phyloP scores from a whole-genome alignment of 306 rosid species.

The Fragaria ananassa region DNA sequence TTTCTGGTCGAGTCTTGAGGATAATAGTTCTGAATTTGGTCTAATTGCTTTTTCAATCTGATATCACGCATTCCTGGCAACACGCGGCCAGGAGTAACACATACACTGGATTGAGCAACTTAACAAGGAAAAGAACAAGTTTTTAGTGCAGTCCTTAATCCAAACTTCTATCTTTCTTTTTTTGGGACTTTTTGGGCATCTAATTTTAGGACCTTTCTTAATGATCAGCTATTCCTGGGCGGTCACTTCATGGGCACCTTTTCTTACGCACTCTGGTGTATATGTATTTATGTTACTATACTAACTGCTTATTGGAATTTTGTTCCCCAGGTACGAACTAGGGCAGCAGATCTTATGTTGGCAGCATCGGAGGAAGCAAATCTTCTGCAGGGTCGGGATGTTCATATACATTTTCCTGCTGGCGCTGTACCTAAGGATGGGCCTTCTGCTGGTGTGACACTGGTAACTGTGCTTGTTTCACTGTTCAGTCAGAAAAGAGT shows the following conservation, averaged over 20 bases:
- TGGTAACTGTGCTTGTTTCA: slow-evolving; percentile 93
- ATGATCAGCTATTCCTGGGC: neutral
- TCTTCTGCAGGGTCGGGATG: slow-evolving; percentile 82
- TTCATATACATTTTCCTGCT: slow-evolving; percentile 98
- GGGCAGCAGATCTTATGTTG: slow-evolving; percentile 71
- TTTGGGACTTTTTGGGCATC: neutral
- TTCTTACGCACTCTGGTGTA: neutral
- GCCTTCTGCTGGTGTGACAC: slow-evolving; percentile 98
- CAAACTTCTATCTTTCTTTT: neutral
- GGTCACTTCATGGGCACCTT: neutral
- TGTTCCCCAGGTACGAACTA: slow-evolving; percentile 66
- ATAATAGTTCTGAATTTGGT: neutral
- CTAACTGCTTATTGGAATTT: neutral
- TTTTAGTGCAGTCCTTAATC: neutral
- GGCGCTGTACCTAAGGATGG: slow-evolving; percentile 99
- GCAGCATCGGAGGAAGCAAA: slow-evolving; percentile 58
- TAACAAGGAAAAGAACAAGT: neutral
- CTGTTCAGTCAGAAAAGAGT: slow-evolving; percentile 72
- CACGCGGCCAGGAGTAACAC: neutral
- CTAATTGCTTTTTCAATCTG: neutral
- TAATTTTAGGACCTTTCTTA: neutral
- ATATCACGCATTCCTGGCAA: neutral
- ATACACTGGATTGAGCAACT: neutral
- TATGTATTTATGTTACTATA: neutral
- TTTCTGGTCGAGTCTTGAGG: neutral